Evolutionary conservation across 1,284 basidiomycete genomes (phyloP).

Genomic region (Porogramme epimiltina): DNA sequence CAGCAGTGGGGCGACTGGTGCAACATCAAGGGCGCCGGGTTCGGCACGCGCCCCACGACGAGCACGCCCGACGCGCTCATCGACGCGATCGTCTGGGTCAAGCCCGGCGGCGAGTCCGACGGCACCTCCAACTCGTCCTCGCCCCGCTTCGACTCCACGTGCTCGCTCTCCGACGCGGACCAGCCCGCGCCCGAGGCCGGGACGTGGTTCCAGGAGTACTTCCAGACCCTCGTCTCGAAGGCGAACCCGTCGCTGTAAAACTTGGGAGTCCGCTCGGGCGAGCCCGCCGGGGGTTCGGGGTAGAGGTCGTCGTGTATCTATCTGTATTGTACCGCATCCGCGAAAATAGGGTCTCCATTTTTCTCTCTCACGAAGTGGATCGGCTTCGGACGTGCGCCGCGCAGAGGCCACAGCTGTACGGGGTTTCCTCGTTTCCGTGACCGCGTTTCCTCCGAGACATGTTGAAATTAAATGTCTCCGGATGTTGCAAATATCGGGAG

Average conservation of each 20-base stretch:
- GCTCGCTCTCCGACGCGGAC: conserved; percentile 50
- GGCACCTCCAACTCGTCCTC: conserved; percentile 62
- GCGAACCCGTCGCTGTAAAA: conserved; percentile 56
- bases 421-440: too few relatives aligned
- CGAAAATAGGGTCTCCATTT: conserved; percentile 10
- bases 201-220: conserved; percentile 67
- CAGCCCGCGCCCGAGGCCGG: conserved; percentile 63
- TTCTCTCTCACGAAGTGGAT: too few relatives aligned
- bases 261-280: too few relatives aligned
- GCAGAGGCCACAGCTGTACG: too few relatives aligned
- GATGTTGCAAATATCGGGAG: too few relatives aligned
- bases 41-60: conserved; percentile 59
- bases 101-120: conserved; percentile 70
- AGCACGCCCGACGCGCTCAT: conserved; percentile 57
- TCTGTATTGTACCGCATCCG: conserved; percentile 10
- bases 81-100: conserved; percentile 68
- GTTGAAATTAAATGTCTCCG: too few relatives aligned
- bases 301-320: conserved; percentile 4
- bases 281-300: background rate
- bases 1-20: conserved; percentile 57
- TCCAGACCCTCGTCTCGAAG: conserved; percentile 51
- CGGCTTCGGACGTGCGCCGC: too few relatives aligned
- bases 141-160: conserved; percentile 59
- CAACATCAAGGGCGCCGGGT: conserved; percentile 65
- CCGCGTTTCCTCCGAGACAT: too few relatives aligned